A percentile compares a stretch with the other conserved stretches of the same genome.
These are phyloP conservation scores for Fomitiporia mediterranea DNA, from an alignment of 1,284 basidiomycete species.

Conservation along the genomic window DNA sequence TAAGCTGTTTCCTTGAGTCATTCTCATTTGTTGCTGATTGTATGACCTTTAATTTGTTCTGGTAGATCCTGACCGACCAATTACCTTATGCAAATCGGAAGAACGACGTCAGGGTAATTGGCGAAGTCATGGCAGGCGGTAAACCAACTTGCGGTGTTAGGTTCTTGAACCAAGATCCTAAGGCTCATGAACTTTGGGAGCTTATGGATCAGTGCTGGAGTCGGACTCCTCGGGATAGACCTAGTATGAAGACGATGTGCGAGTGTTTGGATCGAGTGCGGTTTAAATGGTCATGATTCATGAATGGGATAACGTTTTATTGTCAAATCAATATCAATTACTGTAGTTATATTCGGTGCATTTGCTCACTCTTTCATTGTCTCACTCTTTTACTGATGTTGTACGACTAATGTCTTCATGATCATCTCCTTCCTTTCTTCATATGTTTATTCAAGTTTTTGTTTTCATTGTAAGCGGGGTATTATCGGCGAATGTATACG, in stretches of 20 bases:
- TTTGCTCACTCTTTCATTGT: no score
- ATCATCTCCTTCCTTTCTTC: no score
- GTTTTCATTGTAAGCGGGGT: no score
- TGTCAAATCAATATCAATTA: no score
- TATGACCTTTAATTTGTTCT: neutral
- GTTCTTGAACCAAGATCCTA: constrained; percentile 19
- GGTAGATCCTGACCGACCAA: constrained; percentile 44
- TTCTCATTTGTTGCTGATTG: neutral
- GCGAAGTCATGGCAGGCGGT: constrained; percentile 48
- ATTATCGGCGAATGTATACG: no score
- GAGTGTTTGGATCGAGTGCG: constrained; percentile 5
- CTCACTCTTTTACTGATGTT: no score
- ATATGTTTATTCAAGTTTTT: no score
- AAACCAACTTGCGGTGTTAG: constrained; percentile 35
- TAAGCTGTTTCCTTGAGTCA: constrained; percentile 23
- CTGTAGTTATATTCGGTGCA: no score
- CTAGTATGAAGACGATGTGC: constrained; percentile 13
- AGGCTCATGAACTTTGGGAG: constrained; percentile 34
- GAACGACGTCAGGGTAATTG: constrained; percentile 49
- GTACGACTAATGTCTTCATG: no score
- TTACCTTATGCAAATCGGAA: constrained; percentile 47
- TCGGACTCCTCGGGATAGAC: constrained; percentile 11
- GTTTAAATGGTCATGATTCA: no score
- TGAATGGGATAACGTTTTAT: no score
- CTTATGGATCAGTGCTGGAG: constrained; percentile 44